Evolutionary conservation across 2,329 filamentous ascomycete genomes (phyloP).

Genomic region (Endocalyx cinctus): DNA sequence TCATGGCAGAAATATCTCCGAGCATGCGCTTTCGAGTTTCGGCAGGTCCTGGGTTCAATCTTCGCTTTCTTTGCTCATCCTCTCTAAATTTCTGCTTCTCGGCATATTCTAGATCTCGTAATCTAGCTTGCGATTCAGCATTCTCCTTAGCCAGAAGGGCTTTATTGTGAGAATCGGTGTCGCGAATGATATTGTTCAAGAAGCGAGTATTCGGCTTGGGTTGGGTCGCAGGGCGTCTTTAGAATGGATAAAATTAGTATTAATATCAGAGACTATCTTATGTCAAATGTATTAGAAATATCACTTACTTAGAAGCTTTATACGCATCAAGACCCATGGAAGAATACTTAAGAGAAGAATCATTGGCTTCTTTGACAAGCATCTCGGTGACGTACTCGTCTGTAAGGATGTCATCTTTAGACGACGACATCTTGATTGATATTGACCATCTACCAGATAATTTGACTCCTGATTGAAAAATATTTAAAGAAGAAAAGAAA

Average conservation of each 20-base stretch:
- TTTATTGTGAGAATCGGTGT: conserved; percentile 85
- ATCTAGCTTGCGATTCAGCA: conserved; percentile 68
- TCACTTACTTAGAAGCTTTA: conserved; percentile 41
- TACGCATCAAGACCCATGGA: conserved; percentile 68
- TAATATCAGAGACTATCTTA: conserved; percentile 3
- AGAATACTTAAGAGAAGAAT: conserved; percentile 69
- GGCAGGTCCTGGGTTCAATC: conserved; percentile 39
- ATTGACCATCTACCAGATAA: too few relatives aligned
- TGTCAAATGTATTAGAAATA: conserved; percentile 2
- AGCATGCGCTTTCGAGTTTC: conserved; percentile 56
- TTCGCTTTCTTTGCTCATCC: conserved; percentile 27
- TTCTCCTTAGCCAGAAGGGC: conserved; percentile 80
- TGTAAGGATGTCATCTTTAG: conserved; percentile 44
- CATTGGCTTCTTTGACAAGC: conserved; percentile 74
- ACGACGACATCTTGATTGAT: too few relatives aligned
- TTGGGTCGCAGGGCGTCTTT: conserved; percentile 55
- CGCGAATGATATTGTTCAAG: conserved; percentile 79
- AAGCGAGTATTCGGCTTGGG: conserved; percentile 92
- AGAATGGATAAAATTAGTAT: conserved; percentile 10
- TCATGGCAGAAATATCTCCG: conserved; percentile 56
- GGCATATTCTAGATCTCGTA: conserved; percentile 55
- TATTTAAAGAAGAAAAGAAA: conserved; percentile 5
- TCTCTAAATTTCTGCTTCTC: conserved; percentile 37
- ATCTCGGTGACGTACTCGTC: conserved; percentile 78
- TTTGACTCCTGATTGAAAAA: too few relatives aligned